These are phyloP conservation scores for Plasmopara halstedii DNA, from an alignment of 352 stramenopile genomes.

Conservation along the genomic window DNA sequence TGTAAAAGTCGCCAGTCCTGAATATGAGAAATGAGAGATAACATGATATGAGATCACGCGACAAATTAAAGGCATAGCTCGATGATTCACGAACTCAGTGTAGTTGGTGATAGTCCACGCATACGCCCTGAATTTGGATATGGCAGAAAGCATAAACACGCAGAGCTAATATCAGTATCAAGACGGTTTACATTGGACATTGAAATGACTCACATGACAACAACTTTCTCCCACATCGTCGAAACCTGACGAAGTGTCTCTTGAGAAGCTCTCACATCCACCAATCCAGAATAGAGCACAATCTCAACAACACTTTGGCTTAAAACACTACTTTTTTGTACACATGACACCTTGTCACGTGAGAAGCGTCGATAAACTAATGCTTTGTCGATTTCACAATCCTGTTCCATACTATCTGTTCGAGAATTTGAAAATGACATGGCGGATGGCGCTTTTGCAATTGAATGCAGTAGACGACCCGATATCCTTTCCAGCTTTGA, in stretches of 20 bases:
- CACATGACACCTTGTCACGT: constrained; percentile 4
- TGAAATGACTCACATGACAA: constrained; percentile 28
- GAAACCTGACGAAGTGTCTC: constrained; percentile 34
- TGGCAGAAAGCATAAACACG: background rate
- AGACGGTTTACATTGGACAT: background rate
- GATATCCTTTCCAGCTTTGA: constrained; percentile 56
- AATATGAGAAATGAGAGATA: constrained; percentile 7
- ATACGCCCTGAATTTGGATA: constrained; percentile 27
- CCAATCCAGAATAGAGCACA: constrained; percentile 34
- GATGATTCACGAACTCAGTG: constrained; percentile 27
- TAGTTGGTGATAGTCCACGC: constrained; percentile 50
- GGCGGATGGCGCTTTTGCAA: constrained; percentile 19
- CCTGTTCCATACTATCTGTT: constrained; percentile 32
- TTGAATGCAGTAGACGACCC: constrained; percentile 37
- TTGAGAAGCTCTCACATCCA: constrained; percentile 27
- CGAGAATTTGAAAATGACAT: constrained; percentile 16
- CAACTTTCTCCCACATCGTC: constrained; percentile 34
- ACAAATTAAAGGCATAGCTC: background rate
- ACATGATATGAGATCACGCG: too few species aligned
- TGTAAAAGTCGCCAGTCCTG: constrained; percentile 35
- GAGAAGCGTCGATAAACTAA: constrained; percentile 19
- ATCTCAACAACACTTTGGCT: constrained; percentile 34
- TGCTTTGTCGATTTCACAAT: constrained; percentile 30
- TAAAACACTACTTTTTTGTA: constrained; percentile 18
- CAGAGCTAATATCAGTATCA: too few species aligned